Base-by-base conservation (phyloP, 371 early-diverging fungal species). In the Mucor irregularis region DNA sequence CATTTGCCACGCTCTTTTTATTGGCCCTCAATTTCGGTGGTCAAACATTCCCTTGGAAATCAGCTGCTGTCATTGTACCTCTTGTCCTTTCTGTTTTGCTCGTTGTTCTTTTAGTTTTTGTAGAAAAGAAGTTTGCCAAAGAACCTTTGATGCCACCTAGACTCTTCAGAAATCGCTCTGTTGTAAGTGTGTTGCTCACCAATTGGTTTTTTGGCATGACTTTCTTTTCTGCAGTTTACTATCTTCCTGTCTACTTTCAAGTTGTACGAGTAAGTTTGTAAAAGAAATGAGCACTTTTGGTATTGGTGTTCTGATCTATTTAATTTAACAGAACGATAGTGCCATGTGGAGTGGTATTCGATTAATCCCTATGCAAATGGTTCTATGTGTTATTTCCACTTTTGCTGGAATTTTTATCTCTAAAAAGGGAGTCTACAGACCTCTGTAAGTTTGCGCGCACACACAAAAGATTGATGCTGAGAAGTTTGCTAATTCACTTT, bases 241-340 rank as follows among this genome's bases (percentile, higher is more conserved):
- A 81, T 35, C 57, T 89, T 0, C 94, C 95, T 13, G 71, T 90
- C 8, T 94, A 87, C 69, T 90, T 90, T 71, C 90, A 89, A 58
- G 83, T 91, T 31, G 90, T 91, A 9, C 66, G 66, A 30, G 69
- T n/a, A n/a, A n/a, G n/a, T n/a, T n/a, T n/a, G n/a, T n/a, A n/a
- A n/a, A n/a, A n/a, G n/a, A n/a, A n/a, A n/a, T n/a, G n/a, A n/a
- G n/a, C n/a, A n/a, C n/a, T n/a, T n/a, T n/a, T n/a, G n/a, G n/a
- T n/a, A n/a, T n/a, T n/a, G n/a, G n/a, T n/a, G n/a, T n/a, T n/a
- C n/a, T n/a, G n/a, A n/a, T n/a, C n/a, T n/a, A n/a, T n/a, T n/a
- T n/a, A n/a, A n/a, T n/a, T n/a, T n/a, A n/a, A n/a, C n/a, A n/a
- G n/a, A n/a, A 70, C 7, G 72, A 76, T 37, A 51, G 58, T 14